Conservation (phyloP, 2,329 filamentous ascomycete genomes). For the Cryoendolithus antarcticus region DNA sequence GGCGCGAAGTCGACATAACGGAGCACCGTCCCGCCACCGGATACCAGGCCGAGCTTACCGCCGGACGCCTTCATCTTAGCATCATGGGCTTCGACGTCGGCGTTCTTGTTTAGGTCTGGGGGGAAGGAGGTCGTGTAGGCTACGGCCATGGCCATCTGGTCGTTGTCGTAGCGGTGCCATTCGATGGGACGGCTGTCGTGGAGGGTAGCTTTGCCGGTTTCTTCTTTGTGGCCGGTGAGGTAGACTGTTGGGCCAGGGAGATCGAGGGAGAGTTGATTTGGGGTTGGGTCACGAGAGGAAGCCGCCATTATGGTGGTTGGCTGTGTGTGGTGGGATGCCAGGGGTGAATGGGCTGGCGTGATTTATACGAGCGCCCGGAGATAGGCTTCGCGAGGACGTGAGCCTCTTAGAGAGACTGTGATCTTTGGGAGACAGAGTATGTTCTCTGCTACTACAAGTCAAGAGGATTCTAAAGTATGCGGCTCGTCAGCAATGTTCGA, state of each 20-base stretch:
- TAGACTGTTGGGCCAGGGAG: constrained; percentile 23
- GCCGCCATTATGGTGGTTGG: constrained; percentile 1
- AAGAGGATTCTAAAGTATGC: too few species aligned
- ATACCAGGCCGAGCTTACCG: constrained; percentile 37
- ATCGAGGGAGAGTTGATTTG: constrained; percentile 17
- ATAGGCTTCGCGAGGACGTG: too few species aligned
- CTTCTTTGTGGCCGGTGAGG: constrained; percentile 22
- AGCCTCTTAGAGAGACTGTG: too few species aligned
- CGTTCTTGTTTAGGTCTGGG: constrained; percentile 32
- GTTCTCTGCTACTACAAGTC: too few species aligned
- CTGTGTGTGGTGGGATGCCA: too few species aligned
- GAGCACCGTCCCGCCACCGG: constrained; percentile 37
- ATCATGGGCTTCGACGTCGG: constrained; percentile 37
- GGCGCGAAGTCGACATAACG: constrained; percentile 28
- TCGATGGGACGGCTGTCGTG: constrained; percentile 19
- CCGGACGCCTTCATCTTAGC: constrained; percentile 26
- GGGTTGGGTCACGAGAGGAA: constrained; percentile 13
- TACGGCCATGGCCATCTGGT: constrained; percentile 37
- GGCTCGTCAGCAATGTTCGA: too few species aligned
- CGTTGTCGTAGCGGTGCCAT: constrained; percentile 26
- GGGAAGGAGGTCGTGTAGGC: constrained; percentile 42
- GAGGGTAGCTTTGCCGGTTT: constrained; percentile 22
- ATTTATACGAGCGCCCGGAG: too few species aligned
- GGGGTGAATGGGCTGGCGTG: too few species aligned
- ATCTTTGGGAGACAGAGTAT: too few species aligned